A percentile compares a stretch with the other conserved stretches of the same genome.
Conservation (phyloP, 768 basidiomycete species). For the Dacryopinax primogenitus region DNA sequence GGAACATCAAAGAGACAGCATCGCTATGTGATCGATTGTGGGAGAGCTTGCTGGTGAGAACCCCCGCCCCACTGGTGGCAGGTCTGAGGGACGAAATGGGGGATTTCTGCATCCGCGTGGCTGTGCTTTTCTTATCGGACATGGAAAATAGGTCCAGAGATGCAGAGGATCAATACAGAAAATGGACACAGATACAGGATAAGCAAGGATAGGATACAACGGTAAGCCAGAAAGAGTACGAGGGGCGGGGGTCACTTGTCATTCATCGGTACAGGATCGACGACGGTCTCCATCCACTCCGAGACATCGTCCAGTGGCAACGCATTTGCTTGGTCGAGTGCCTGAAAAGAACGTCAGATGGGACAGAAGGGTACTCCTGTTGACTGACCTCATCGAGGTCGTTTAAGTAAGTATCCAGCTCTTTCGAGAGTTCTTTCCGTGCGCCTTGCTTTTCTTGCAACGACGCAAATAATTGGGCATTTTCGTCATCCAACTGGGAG, state of each 20-base stretch:
- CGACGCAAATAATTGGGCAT: neutral
- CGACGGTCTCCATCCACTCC: constrained; percentile 7
- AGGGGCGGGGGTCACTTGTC: neutral
- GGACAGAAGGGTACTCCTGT: neutral
- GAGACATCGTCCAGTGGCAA: neutral
- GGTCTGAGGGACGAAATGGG: too few relatives aligned
- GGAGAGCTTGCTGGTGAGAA: too few relatives aligned
- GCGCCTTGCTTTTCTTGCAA: neutral
- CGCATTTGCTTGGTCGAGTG: neutral
- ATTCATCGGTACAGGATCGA: neutral
- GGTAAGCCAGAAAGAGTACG: neutral
- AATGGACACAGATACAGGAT: neutral
- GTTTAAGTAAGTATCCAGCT: neutral
- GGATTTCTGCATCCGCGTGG: too few relatives aligned
- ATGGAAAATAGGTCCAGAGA: too few relatives aligned
- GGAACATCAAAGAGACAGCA: too few relatives aligned
- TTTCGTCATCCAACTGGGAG: neutral
- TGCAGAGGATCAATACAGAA: too few relatives aligned
- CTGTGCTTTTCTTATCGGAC: too few relatives aligned
- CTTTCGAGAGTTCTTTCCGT: neutral
- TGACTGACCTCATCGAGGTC: neutral
- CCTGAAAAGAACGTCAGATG: neutral
- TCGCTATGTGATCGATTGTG: too few relatives aligned
- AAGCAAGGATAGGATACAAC: neutral
- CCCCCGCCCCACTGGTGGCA: too few relatives aligned